phyloP scores from a whole-genome alignment of 202 grass and related monocot genomes.

The Saccharum hybrid region DNA sequence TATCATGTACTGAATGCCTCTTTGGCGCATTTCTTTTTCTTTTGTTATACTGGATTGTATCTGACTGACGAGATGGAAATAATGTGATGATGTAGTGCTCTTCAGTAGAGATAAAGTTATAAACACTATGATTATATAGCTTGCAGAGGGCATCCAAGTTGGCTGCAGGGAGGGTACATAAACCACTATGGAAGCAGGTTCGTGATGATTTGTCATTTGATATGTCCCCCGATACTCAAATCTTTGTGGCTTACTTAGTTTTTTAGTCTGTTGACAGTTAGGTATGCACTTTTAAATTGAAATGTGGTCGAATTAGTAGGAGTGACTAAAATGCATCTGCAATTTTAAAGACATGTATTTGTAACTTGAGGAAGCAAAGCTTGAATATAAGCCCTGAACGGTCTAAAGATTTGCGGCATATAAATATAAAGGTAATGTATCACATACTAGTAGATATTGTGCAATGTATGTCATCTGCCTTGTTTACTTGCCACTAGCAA shows the following conservation, averaged over 20 bases:
- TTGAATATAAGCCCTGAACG: constrained; percentile 1
- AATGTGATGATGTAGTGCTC: neutral
- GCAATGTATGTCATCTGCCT: neutral
- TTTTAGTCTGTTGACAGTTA: neutral
- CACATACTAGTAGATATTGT: neutral
- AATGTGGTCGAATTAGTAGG: neutral
- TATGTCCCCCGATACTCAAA: neutral
- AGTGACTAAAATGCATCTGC: constrained; percentile 12
- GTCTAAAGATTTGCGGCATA: neutral
- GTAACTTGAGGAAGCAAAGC: constrained; percentile 13
- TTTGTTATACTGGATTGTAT: neutral
- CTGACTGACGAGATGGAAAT: neutral
- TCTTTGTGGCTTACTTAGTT: constrained; percentile 32
- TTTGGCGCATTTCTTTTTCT: neutral
- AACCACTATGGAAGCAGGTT: constrained; percentile 98
- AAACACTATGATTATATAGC: constrained; percentile 52
- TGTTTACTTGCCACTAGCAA: constrained; percentile 1
- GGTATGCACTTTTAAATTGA: constrained; percentile 10
- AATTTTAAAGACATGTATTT: neutral
- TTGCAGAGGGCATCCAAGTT: constrained; percentile 92
- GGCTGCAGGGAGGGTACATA: constrained; percentile 67
- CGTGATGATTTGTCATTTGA: constrained; percentile 42
- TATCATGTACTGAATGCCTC: neutral
- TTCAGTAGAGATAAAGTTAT: neutral
- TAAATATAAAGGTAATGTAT: constrained; percentile 8